Evolutionary conservation across 1,284 basidiomycete genomes (phyloP).

Genomic region (Golubevia pallescens): DNA sequence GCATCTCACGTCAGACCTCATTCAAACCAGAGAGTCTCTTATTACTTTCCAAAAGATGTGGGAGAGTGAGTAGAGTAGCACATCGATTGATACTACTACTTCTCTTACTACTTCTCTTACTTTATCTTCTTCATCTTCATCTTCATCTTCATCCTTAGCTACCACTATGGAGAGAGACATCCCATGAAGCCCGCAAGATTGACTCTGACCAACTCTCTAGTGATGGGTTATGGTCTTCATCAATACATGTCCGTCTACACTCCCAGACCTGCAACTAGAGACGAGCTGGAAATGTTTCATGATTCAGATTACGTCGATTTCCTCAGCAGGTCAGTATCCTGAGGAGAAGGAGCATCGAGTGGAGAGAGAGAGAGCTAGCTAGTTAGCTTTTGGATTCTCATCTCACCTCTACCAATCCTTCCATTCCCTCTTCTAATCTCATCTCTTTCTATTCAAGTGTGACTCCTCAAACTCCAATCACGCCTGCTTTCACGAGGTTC

Average conservation of each 20-base stretch:
- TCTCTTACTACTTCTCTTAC: background rate
- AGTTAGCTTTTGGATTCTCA: slow-evolving; percentile 12
- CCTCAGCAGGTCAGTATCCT: slow-evolving; percentile 74
- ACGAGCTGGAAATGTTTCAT: slow-evolving; percentile 89
- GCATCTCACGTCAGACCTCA: slow-evolving; percentile 42
- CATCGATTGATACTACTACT: too few relatives aligned
- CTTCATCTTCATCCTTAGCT: background rate
- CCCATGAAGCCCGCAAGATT: slow-evolving; percentile 98
- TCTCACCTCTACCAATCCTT: background rate
- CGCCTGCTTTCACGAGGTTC: slow-evolving; percentile 53
- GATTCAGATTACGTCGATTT: slow-evolving; percentile 94
- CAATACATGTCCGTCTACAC: slow-evolving; percentile 94
- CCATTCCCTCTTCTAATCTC: background rate
- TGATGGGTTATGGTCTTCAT: slow-evolving; percentile 94
- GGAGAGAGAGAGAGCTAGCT: background rate
- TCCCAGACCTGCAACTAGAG: slow-evolving; percentile 84
- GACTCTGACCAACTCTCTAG: slow-evolving; percentile 91
- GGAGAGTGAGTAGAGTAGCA: slow-evolving; percentile 47
- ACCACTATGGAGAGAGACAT: slow-evolving; percentile 69
- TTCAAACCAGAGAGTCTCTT: slow-evolving; percentile 49
- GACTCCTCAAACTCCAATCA: slow-evolving; percentile 48
- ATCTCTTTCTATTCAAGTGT: slow-evolving; percentile 12
- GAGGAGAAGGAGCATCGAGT: background rate
- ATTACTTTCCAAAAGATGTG: slow-evolving; percentile 58
- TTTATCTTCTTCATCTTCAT: background rate